Evolutionary conservation across 2,329 filamentous ascomycete genomes (phyloP).

Genomic region (Sporothrix protearum): DNA sequence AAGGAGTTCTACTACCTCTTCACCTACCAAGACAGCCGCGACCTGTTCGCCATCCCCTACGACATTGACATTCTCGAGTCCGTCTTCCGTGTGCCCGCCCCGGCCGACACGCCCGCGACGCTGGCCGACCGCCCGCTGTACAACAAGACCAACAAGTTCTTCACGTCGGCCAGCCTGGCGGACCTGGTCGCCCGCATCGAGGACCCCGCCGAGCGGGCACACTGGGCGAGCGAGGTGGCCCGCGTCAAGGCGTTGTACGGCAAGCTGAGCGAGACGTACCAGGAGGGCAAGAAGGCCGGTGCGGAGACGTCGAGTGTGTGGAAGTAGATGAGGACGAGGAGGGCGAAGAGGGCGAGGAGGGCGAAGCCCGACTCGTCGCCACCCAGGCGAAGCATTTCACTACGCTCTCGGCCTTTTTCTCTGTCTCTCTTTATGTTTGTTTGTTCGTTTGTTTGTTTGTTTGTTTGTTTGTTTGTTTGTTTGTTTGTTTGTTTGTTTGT

Average conservation of each 20-base stretch:
- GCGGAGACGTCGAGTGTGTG: slow-evolving; percentile 47
- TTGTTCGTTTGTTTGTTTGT: background rate
- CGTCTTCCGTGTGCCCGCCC: slow-evolving; percentile 50
- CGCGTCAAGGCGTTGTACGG: slow-evolving; percentile 50
- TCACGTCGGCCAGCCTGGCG: slow-evolving; percentile 42
- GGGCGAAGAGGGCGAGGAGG: background rate
- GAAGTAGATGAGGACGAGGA: slow-evolving; percentile 39
- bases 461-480: background rate
- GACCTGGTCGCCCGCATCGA: slow-evolving; percentile 41
- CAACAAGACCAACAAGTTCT: slow-evolving; percentile 56
- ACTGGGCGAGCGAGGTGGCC: slow-evolving; percentile 42
- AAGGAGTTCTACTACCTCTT: slow-evolving; percentile 56
- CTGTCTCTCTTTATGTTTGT: background rate
- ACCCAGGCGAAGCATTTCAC: too few relatives aligned
- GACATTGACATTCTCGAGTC: slow-evolving; percentile 56
- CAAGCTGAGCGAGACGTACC: slow-evolving; percentile 47
- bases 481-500: too few relatives aligned
- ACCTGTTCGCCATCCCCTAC: slow-evolving; percentile 54
- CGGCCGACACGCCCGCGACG: slow-evolving; percentile 39
- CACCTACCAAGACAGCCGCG: slow-evolving; percentile 56
- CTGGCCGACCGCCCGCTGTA: slow-evolving; percentile 46
- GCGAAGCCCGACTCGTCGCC: background rate
- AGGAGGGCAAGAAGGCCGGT: slow-evolving; percentile 45
- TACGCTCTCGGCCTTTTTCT: background rate
- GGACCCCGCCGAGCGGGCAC: slow-evolving; percentile 35